These are phyloP conservation scores for Xylaria castorea DNA, from an alignment of 495 filamentous ascomycete species.

Conservation along the genomic window DNA sequence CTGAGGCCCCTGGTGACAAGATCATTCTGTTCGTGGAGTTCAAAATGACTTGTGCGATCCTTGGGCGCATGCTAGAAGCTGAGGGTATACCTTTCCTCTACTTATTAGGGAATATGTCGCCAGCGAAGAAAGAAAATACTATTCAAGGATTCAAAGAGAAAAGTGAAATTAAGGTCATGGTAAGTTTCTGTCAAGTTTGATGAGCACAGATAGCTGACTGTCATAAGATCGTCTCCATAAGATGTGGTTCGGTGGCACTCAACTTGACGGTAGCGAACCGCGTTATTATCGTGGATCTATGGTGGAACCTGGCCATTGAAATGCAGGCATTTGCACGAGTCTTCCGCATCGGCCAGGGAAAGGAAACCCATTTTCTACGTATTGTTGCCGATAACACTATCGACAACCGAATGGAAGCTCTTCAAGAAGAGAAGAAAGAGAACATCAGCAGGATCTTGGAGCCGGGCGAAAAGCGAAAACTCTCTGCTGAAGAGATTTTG, in stretches of 20 bases:
- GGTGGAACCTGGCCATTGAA: slow-evolving; percentile 49
- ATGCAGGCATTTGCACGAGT: slow-evolving; percentile 67
- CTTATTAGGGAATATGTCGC: slow-evolving; percentile 33
- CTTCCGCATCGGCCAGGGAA: slow-evolving; percentile 66
- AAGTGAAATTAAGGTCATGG: slow-evolving; percentile 39
- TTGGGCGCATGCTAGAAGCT: slow-evolving; percentile 40
- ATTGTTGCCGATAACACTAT: slow-evolving; percentile 58
- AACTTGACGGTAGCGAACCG: slow-evolving; percentile 47
- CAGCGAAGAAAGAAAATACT: slow-evolving; percentile 24
- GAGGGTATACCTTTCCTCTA: slow-evolving; percentile 35
- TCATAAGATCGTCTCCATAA: slow-evolving; percentile 40
- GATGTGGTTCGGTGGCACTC: slow-evolving; percentile 43
- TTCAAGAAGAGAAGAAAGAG: slow-evolving; percentile 32
- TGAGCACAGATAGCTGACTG: neutral
- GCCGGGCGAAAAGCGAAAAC: neutral
- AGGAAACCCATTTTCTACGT: slow-evolving; percentile 60
- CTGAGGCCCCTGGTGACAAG: slow-evolving; percentile 47
- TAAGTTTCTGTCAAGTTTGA: too few relatives aligned
- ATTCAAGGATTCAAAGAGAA: slow-evolving; percentile 34
- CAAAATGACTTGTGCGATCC: slow-evolving; percentile 39
- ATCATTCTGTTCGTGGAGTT: slow-evolving; percentile 49
- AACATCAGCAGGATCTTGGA: slow-evolving; percentile 13
- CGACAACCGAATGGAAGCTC: slow-evolving; percentile 56
- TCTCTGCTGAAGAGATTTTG: neutral
- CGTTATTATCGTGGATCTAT: slow-evolving; percentile 53